Evolutionary conservation across 768 basidiomycete genomes (phyloP).

Genomic region (Dioszegia aurantiaca): DNA sequence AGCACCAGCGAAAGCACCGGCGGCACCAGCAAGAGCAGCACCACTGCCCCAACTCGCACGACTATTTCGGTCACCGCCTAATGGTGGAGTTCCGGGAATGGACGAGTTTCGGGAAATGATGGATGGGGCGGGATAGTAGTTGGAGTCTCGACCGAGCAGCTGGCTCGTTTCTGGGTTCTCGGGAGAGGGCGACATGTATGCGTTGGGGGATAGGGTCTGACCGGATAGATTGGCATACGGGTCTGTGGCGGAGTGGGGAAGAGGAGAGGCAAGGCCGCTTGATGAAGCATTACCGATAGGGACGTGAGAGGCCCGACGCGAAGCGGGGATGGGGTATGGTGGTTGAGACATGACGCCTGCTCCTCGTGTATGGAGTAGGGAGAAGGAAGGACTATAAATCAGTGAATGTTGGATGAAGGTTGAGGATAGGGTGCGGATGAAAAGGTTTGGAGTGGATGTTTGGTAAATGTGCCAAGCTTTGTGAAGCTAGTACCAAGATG

Average conservation of each 20-base stretch:
- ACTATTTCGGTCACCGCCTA: conserved; percentile 20
- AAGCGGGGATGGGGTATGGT: conserved; percentile 8
- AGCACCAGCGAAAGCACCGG: conserved; percentile 15
- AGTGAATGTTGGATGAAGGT: not conserved
- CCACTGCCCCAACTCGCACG: conserved; percentile 37
- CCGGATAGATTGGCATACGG: conserved; percentile 21
- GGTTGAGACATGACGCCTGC: not conserved
- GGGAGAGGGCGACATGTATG: conserved; percentile 25
- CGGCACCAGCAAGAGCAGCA: conserved; percentile 32
- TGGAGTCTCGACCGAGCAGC: conserved; percentile 22
- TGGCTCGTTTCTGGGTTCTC: conserved; percentile 19
- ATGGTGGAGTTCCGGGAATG: conserved; percentile 31
- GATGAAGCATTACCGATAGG: not conserved
- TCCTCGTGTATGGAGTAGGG: conserved; percentile 5
- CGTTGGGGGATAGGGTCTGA: conserved; percentile 9
- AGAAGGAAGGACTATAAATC: not conserved
- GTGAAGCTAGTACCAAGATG: not conserved
- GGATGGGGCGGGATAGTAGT: conserved; percentile 38
- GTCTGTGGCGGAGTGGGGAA: conserved; percentile 6
- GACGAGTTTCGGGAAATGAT: conserved; percentile 43
- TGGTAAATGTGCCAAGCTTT: not conserved
- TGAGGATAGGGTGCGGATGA: not conserved
- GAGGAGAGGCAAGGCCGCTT: conserved; percentile 1
- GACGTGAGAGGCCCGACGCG: conserved; percentile 6
- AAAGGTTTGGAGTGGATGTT: not conserved